Evolutionary conservation across 768 basidiomycete genomes (phyloP), one percentile per base, ranked within the genome.

Genomic region (Antrodiella citrinella): DNA sequence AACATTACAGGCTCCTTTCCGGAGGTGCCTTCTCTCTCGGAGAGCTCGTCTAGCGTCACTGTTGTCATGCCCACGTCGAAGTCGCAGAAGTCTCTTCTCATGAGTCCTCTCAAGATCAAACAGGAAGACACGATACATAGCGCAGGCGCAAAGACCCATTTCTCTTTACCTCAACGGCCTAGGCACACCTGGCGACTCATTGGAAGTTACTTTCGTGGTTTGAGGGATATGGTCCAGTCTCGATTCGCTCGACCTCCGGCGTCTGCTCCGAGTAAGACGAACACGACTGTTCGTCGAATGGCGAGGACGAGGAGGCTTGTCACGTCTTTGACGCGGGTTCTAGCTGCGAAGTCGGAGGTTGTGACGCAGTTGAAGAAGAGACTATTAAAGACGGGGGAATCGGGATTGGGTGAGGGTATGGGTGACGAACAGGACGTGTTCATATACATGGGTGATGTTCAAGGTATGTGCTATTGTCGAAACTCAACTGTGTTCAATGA

Each of bases 361-460:
- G 73, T 94, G 25, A 75, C 83, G 2, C 82, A 87, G 57, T 72
- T 94, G 49, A 72, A 81, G 57, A 94, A 95, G 64, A 72, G 93
- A 15, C 72, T 91, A 1, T 64, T 77, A 48, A 77, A 63, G 54
- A 63, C 54, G 24, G 65, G 62, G 4, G 64, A 62, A 45, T 61
- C 63, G 24, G 69, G 62, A 20, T 53, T 68, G 51, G 69, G 67
- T 4, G 67, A 65, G 38, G 66, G 68, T 13, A 66, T 61, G 3
- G 69, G 66, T 3, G 77, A 81, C 13, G 77, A 81, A 47, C 65
- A 74, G 19, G 89, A 91, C 55, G 78, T 95, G 20, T 83, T 80
- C 10, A 86, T 92, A 2, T 91, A 95, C 62, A 79, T 94, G 69
- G 90, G 89, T 20, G 93, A 97, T 64, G 78, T 97, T 1, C 89